Evolutionary conservation across 345 rosid genomes (phyloP), one percentile per base, ranked within the genome.

Genomic region (Gossypium raimondii): DNA sequence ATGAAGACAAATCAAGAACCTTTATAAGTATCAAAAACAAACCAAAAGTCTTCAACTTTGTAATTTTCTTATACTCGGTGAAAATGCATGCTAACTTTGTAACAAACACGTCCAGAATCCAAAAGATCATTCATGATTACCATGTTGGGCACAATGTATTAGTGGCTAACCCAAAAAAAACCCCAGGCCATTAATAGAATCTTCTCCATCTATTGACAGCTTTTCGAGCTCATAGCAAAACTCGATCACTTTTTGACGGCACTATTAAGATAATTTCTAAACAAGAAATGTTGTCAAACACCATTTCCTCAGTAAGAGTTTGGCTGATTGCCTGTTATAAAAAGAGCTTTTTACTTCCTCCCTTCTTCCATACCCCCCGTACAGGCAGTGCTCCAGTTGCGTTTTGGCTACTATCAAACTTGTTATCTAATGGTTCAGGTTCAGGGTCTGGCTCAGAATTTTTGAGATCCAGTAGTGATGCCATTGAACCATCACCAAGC

Each of bases 401-500:
- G 47, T 81, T 79, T 72, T 61, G 82, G 44, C 73, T 74, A 57
- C 79, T 80, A 58, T 80, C 80, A 45, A 76, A 60, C 76, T 53
- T 73, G 5, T 77, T 78, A 45, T 69, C 78, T 67, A 45, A 51
- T 2, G 78, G 75, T 34, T 80, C 86, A 0, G 80, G 82, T 71
- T 86, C 88, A n/a, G 84, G 76, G 59, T 81, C 88, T 5, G 81
- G 74, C 38, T 79, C 81, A 18, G 91, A 77, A 67, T 76, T 83
- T 25, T 81, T 85, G 0, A 76, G 67, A 84, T 92, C 89, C 70
- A 87, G 24, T 16, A 87, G 75, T n/a, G 95, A 85, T 53, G 88
- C 91, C 82, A 86, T 82, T 55, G 94, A 90, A 60, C 89, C 91
- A 78, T 90, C 98, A 60, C 96, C 97, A 43, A 94, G 81, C 70